These are phyloP conservation scores for Talaromyces atroroseus DNA, from an alignment of 2,329 filamentous ascomycete species.

Conservation along the genomic window DNA sequence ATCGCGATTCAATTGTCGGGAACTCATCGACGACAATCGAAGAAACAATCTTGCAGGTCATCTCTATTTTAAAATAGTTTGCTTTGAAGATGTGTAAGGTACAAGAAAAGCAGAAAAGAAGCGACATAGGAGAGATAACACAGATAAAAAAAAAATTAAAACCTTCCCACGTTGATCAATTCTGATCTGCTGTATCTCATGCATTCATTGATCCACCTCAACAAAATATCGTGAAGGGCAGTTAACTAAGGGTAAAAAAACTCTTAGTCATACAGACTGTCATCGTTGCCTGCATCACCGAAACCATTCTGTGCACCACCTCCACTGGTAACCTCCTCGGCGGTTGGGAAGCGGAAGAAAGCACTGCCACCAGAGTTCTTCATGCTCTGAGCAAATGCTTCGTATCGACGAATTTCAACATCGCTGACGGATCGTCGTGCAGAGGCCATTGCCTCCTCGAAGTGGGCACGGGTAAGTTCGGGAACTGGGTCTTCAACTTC, in stretches of 20 bases:
- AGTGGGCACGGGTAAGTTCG: constrained; percentile 91
- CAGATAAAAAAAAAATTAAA: not conserved
- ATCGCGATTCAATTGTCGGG: not conserved
- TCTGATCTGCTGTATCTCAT: constrained; percentile 7
- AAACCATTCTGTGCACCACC: constrained; percentile 54
- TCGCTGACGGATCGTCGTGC: constrained; percentile 91
- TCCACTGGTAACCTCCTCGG: constrained; percentile 49
- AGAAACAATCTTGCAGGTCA: not conserved
- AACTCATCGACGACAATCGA: not conserved
- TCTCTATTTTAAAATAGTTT: constrained; percentile 10
- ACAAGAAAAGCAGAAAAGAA: constrained; percentile 9
- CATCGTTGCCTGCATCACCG: constrained; percentile 85
- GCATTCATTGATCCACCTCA: constrained; percentile 1
- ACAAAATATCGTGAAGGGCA: constrained; percentile 34
- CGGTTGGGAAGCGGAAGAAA: constrained; percentile 92
- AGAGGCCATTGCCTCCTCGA: constrained; percentile 96
- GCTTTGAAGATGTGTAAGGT: constrained; percentile 8
- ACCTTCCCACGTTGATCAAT: constrained; percentile 2
- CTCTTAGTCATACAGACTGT: constrained; percentile 89
- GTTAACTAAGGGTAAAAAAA: constrained; percentile 14
- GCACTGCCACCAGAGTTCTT: constrained; percentile 94
- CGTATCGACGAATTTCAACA: constrained; percentile 95
- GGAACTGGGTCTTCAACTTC: constrained; percentile 79
- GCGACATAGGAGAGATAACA: constrained; percentile 5
- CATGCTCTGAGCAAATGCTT: constrained; percentile 98